Conservation (phyloP, 192 early-diverging fungal species). For the Coemansia sp. region DNA sequence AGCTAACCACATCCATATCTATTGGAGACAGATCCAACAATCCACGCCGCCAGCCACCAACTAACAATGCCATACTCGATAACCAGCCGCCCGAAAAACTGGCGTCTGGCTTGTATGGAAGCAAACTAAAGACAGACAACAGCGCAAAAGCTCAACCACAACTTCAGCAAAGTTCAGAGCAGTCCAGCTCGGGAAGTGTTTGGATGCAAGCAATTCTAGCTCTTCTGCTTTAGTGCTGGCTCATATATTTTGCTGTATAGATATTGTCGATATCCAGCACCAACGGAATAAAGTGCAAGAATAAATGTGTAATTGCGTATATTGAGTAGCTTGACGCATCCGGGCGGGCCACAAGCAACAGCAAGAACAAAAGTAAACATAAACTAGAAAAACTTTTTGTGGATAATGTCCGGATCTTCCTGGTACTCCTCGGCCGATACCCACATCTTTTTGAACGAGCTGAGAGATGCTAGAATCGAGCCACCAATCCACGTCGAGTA, state of each 20-base stretch:
- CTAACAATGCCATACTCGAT: not conserved
- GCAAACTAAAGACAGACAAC: not conserved
- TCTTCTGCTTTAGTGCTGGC: not conserved
- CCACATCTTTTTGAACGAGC: slow-evolving; percentile 99
- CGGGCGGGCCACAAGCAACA: too few species aligned
- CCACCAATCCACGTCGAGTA: slow-evolving; percentile 99
- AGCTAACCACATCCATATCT: not conserved
- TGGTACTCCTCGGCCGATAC: slow-evolving; percentile 96
- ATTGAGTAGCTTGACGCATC: not conserved
- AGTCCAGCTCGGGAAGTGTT: slow-evolving; percentile 2
- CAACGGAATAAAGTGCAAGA: not conserved
- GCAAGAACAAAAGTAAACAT: not conserved
- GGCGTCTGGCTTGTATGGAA: slow-evolving; percentile 16
- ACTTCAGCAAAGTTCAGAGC: not conserved
- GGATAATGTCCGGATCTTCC: slow-evolving; percentile 93
- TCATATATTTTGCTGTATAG: not conserved
- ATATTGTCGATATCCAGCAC: not conserved
- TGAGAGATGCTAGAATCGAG: slow-evolving; percentile 89
- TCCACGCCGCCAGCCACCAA: slow-evolving; percentile 1
- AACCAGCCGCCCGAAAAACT: not conserved
- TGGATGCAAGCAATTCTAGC: slow-evolving; percentile 31
- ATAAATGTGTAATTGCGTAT: not conserved
- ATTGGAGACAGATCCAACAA: slow-evolving; percentile 16
- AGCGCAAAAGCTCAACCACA: not conserved
- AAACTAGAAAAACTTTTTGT: slow-evolving; percentile 72